Evolutionary conservation across 768 basidiomycete genomes (phyloP).

Genomic region (Suillus tomentosus): DNA sequence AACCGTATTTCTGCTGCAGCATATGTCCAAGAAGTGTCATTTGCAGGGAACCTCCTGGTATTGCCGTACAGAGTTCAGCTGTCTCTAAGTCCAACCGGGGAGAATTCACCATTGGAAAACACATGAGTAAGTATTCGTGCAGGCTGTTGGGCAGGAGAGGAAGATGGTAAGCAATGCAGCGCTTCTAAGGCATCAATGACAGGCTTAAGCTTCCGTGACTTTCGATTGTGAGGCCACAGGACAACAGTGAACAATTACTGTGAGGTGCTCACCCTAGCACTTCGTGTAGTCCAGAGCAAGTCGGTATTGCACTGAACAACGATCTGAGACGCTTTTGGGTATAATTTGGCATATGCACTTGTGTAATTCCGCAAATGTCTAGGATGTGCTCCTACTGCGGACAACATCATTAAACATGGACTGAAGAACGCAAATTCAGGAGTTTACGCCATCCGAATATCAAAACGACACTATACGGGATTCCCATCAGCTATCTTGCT

Average conservation of each 20-base stretch:
- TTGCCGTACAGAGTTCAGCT: neutral
- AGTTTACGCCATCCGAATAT: constrained; percentile 32
- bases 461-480: constrained; percentile 26
- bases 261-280: constrained; percentile 18
- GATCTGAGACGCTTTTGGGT: constrained; percentile 30
- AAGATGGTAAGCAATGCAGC: constrained; percentile 24
- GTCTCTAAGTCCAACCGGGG: neutral
- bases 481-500: neutral
- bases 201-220: constrained; percentile 23
- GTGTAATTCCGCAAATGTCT: constrained; percentile 31
- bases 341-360: constrained; percentile 25
- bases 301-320: constrained; percentile 25
- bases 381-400: constrained; percentile 26
- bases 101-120: constrained; percentile 30
- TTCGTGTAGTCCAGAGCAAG: constrained; percentile 20
- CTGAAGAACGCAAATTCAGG: neutral
- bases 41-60: constrained; percentile 27
- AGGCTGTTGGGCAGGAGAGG: neutral
- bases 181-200: constrained; percentile 26
- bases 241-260: neutral
- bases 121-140: constrained; percentile 29
- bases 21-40: constrained; percentile 22
- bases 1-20: constrained; percentile 22
- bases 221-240: constrained; percentile 8
- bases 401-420: neutral